phyloP scores from a whole-genome alignment of 2,329 filamentous ascomycete species.

The Metarhizium album region DNA sequence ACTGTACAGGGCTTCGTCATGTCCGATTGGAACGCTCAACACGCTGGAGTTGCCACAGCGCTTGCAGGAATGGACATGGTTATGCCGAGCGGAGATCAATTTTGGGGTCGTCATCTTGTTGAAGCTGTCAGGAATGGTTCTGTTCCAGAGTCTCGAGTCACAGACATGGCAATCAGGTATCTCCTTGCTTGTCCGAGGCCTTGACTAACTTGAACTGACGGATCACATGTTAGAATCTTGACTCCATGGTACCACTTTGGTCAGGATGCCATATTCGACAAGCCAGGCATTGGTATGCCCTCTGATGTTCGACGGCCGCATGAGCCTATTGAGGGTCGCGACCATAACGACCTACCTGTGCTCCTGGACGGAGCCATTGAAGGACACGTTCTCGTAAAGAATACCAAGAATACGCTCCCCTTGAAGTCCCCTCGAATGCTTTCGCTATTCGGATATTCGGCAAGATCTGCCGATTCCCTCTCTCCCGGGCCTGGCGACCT shows the following conservation, averaged over 20 bases:
- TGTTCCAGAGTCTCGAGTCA: slow-evolving; percentile 41
- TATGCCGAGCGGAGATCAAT: slow-evolving; percentile 42
- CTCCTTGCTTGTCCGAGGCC: background rate
- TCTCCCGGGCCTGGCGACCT: slow-evolving; percentile 25
- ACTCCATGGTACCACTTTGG: slow-evolving; percentile 46
- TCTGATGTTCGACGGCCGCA: slow-evolving; percentile 38
- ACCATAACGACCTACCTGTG: slow-evolving; percentile 27
- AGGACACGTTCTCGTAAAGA: slow-evolving; percentile 55
- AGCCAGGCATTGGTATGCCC: slow-evolving; percentile 42
- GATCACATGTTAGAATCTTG: slow-evolving; percentile 24
- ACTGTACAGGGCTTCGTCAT: slow-evolving; percentile 49
- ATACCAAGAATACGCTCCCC: slow-evolving; percentile 42
- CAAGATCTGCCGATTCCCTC: slow-evolving; percentile 32
- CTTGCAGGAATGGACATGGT: slow-evolving; percentile 61
- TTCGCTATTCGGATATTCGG: slow-evolving; percentile 51
- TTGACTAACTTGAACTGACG: background rate
- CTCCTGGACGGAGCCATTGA: slow-evolving; percentile 48
- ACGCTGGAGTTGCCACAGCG: slow-evolving; percentile 49
- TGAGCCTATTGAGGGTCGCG: slow-evolving; percentile 40
- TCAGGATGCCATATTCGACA: slow-evolving; percentile 36
- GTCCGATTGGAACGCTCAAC: slow-evolving; percentile 58
- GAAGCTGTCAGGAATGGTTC: slow-evolving; percentile 50
- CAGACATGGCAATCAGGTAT: slow-evolving; percentile 47
- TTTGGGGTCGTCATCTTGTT: slow-evolving; percentile 43
- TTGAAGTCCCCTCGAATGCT: slow-evolving; percentile 38